Conservation (phyloP, 495 filamentous ascomycete genomes). For the Baudoinia panamericana region DNA sequence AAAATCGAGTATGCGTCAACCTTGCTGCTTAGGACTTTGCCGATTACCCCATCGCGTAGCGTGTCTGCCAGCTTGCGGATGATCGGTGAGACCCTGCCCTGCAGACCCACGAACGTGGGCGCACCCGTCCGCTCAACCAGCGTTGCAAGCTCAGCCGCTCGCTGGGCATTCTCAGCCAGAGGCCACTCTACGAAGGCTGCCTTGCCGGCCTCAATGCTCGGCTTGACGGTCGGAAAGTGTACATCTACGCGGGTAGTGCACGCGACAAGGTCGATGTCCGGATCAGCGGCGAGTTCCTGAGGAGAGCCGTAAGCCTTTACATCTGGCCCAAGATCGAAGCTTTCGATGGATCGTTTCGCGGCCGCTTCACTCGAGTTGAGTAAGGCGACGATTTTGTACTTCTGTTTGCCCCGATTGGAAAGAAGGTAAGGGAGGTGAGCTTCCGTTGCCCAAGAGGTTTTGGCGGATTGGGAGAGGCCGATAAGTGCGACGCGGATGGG, state of each 20-base stretch:
- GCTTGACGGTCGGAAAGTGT: constrained; percentile 37
- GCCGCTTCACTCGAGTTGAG: constrained; percentile 41
- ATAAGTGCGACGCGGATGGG: constrained; percentile 45
- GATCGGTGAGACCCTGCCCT: constrained; percentile 35
- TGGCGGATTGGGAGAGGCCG: constrained; percentile 40
- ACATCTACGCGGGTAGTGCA: constrained; percentile 41
- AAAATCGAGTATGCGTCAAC: constrained; percentile 31
- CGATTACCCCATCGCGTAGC: constrained; percentile 37
- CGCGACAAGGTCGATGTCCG: constrained; percentile 47
- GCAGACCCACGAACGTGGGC: constrained; percentile 40
- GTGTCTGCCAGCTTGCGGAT: constrained; percentile 35
- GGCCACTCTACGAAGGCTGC: constrained; percentile 49
- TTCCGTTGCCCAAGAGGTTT: constrained; percentile 39
- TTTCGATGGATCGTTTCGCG: constrained; percentile 37
- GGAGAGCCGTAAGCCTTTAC: constrained; percentile 41
- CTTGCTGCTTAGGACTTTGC: constrained; percentile 41
- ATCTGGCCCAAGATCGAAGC: constrained; percentile 32
- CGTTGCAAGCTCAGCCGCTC: constrained; percentile 33
- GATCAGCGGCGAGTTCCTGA: constrained; percentile 37
- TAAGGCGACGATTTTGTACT: constrained; percentile 46
- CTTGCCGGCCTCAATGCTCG: constrained; percentile 43
- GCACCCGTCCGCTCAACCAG: constrained; percentile 29
- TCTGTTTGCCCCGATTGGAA: constrained; percentile 19
- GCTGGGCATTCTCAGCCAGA: constrained; percentile 25
- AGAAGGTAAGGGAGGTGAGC: constrained; percentile 47